These are phyloP conservation scores for Musa itinerans DNA, from an alignment of 176 grass and related monocot species.

Conservation along the genomic window DNA sequence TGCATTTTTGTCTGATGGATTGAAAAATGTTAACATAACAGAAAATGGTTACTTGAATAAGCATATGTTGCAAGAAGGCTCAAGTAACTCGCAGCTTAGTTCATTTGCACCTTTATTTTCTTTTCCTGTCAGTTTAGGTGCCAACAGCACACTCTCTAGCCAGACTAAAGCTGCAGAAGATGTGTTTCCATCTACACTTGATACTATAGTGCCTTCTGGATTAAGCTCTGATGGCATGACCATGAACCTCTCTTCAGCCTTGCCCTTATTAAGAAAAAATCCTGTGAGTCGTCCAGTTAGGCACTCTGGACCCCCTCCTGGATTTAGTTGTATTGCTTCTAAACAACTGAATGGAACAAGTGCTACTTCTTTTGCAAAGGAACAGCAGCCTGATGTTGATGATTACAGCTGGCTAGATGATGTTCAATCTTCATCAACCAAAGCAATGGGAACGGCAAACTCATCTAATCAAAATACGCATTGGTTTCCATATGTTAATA, in stretches of 20 bases:
- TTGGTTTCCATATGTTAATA: constrained; percentile 28
- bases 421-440: constrained; percentile 39
- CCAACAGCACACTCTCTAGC: constrained; percentile 19
- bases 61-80: constrained; percentile 24
- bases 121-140: constrained; percentile 25
- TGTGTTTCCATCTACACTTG: constrained; percentile 31
- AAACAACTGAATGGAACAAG: constrained; percentile 48
- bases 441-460: constrained; percentile 1
- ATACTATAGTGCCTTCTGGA: constrained; percentile 41
- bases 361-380: constrained; percentile 24
- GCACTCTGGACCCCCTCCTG: constrained; percentile 71
- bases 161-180: constrained; percentile 31
- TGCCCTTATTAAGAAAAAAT: constrained; percentile 42
- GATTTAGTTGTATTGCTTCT: constrained; percentile 42
- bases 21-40: constrained; percentile 44
- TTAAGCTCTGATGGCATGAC: constrained; percentile 23
- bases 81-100: constrained; percentile 11
- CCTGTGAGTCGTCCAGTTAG: constrained; percentile 73
- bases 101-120: constrained; percentile 28
- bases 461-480: constrained; percentile 21
- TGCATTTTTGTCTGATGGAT: constrained; percentile 32
- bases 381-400: constrained; percentile 39
- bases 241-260: constrained; percentile 34
- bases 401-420: constrained; percentile 76
- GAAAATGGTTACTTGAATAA: constrained; percentile 47